These are phyloP conservation scores for Leccinum olivaceopallidum DNA, from an alignment of 768 basidiomycete species.

Conservation along the genomic window DNA sequence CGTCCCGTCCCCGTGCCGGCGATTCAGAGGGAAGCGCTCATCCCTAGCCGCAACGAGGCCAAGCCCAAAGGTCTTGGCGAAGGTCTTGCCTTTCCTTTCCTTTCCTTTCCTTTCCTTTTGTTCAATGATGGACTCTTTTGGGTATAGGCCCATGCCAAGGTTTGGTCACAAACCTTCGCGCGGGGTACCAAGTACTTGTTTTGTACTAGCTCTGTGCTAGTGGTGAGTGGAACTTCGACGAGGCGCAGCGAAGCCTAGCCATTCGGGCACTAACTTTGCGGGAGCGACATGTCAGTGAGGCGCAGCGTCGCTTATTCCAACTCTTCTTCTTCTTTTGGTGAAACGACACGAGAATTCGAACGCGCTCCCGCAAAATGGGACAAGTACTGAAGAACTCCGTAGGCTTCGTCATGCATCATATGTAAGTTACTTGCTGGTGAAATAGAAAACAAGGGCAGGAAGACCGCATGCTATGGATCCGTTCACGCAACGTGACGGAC, in stretches of 20 bases:
- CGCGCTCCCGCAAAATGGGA: background rate
- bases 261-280: background rate
- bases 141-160: background rate
- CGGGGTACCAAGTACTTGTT: background rate
- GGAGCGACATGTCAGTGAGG: background rate
- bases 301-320: background rate
- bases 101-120: background rate
- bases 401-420: background rate
- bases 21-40: conserved; percentile 17
- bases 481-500: background rate
- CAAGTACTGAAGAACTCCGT: background rate
- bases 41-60: conserved; percentile 13
- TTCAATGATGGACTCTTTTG: background rate
- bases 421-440: background rate
- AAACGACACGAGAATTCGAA: background rate
- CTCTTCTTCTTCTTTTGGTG: background rate
- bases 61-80: background rate
- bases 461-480: too few relatives aligned
- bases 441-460: background rate
- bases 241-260: conserved; percentile 7
- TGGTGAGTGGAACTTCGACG: background rate
- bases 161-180: background rate
- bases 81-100: background rate
- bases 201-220: background rate
- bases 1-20: background rate